Conservation (phyloP, 305 asterid species). For the Fraxinus sp. region DNA sequence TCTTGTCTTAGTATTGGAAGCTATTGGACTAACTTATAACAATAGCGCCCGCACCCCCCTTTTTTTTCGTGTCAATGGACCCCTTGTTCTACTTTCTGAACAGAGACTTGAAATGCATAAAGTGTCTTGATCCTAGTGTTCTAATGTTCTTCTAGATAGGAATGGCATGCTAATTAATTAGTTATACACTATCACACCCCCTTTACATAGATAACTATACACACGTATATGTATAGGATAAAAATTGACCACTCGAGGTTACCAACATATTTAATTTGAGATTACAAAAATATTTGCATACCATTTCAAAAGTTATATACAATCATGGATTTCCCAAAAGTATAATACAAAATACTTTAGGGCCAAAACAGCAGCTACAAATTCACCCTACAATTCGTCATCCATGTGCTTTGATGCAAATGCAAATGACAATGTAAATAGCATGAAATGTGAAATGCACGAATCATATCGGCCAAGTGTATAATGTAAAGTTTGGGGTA, state of each 20-base stretch:
- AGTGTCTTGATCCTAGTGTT: conserved; percentile 12
- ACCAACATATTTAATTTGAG: not conserved
- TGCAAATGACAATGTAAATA: not conserved
- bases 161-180: conserved; percentile 16
- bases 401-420: not conserved
- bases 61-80: not conserved
- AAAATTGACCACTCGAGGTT: not conserved
- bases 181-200: not conserved
- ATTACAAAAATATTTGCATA: not conserved
- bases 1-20: not conserved
- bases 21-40: not conserved
- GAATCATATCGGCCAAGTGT: not conserved
- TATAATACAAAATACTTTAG: not conserved
- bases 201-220: too few relatives aligned
- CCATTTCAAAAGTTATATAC: not conserved
- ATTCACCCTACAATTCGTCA: not conserved
- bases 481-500: not conserved
- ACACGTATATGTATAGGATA: too few relatives aligned
- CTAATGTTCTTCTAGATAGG: not conserved
- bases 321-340: not conserved
- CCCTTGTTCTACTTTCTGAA: conserved; percentile 13
- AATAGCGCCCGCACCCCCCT: not conserved
- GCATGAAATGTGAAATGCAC: not conserved
- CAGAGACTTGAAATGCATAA: conserved; percentile 12
- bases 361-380: not conserved